A percentile compares a stretch with the other conserved stretches of the same genome.
These are phyloP conservation scores for Tylopilus sp. DNA, from an alignment of 768 basidiomycete species.

Conservation along the genomic window DNA sequence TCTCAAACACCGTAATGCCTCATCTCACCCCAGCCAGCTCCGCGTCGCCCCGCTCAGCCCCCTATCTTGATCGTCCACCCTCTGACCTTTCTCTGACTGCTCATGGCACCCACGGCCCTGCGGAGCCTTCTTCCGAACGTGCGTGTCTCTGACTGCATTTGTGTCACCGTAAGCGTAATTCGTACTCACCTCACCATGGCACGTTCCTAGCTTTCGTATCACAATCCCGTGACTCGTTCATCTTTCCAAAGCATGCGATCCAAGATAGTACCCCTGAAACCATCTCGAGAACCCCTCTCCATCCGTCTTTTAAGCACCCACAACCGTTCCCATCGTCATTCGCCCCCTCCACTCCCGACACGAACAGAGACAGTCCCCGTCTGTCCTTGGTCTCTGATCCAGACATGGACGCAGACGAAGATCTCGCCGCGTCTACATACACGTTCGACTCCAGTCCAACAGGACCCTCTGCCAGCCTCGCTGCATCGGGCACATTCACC, in stretches of 20 bases:
- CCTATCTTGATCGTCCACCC: background rate
- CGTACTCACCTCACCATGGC: constrained; percentile 5
- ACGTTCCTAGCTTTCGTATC: constrained; percentile 25
- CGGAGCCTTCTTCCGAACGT: constrained; percentile 25
- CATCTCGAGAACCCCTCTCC: constrained; percentile 13
- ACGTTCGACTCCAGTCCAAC: constrained; percentile 22
- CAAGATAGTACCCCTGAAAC: constrained; percentile 26
- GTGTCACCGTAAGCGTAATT: constrained; percentile 11
- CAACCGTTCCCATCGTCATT: constrained; percentile 24
- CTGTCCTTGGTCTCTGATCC: constrained; percentile 22
- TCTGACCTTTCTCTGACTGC: constrained; percentile 2
- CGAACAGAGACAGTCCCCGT: constrained; percentile 22
- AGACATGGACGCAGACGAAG: constrained; percentile 23
- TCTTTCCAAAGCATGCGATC: constrained; percentile 33
- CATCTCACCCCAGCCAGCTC: constrained; percentile 1
- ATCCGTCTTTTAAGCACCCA: constrained; percentile 15
- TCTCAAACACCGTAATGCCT: constrained; percentile 48
- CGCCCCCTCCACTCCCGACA: constrained; percentile 19
- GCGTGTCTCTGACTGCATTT: constrained; percentile 12
- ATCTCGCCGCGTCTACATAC: constrained; percentile 30
- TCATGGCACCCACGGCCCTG: constrained; percentile 16
- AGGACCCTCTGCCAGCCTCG: constrained; percentile 1
- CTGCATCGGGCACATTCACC: constrained; percentile 16
- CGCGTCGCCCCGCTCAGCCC: background rate
- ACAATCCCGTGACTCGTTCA: constrained; percentile 35